These are phyloP conservation scores for Leccinum pellstonianum DNA, from an alignment of 768 basidiomycete genomes.

Conservation along the genomic window DNA sequence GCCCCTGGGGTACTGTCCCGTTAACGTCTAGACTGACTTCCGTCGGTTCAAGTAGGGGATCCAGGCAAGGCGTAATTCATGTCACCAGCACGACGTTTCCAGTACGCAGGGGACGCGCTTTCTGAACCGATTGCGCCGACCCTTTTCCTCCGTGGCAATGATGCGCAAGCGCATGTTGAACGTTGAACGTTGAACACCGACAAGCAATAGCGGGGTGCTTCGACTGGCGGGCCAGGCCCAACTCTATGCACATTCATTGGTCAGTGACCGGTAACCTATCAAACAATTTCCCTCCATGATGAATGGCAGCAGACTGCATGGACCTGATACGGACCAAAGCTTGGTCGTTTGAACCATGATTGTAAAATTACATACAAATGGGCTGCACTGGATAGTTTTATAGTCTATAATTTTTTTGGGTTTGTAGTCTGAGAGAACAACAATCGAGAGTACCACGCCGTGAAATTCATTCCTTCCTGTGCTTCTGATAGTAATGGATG, in stretches of 20 bases:
- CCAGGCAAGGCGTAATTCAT: too few relatives aligned
- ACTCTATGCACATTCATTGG: neutral
- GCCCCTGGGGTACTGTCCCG: neutral
- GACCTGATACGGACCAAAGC: neutral
- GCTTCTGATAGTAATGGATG: constrained; percentile 95
- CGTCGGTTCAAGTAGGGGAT: too few relatives aligned
- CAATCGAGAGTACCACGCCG: neutral
- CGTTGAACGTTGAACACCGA: too few relatives aligned
- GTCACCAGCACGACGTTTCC: too few relatives aligned
- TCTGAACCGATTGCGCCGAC: too few relatives aligned
- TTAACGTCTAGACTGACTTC: neutral
- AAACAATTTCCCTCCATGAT: neutral
- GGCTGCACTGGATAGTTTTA: neutral
- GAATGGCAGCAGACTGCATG: neutral
- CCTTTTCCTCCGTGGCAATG: too few relatives aligned
- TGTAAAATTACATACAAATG: constrained; percentile 16
- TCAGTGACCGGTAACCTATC: neutral
- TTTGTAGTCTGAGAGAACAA: neutral
- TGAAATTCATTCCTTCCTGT: constrained; percentile 64
- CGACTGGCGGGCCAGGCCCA: neutral
- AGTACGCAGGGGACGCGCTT: too few relatives aligned
- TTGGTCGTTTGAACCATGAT: neutral
- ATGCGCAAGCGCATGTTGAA: too few relatives aligned
- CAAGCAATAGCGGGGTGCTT: neutral
- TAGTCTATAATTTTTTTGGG: constrained; percentile 4